Evolutionary conservation across 2,329 filamentous ascomycete species (phyloP), one percentile per base, ranked within the genome.

Genomic region (Coniochaeta sp.): DNA sequence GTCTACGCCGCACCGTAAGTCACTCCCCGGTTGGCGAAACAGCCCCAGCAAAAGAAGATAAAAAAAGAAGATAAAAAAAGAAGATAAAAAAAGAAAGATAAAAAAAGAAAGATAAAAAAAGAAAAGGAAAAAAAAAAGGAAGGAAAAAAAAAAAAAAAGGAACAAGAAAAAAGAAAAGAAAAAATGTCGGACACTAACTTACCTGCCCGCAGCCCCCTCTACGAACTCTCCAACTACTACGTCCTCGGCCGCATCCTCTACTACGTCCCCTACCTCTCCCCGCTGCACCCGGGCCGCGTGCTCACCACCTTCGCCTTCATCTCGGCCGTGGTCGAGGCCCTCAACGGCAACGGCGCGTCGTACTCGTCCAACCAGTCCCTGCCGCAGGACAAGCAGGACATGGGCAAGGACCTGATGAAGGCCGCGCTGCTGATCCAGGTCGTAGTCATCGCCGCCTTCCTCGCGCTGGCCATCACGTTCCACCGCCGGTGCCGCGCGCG

Each of bases 151-250:
- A 32, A 32, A 32, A 10, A 5, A 32, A 6, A 6, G 30, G 10
- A 10, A 32, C 36, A 14, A 40, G 36, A 40, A n/a, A 42, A 56
- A 17, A 38, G 4, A 32, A 32, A 32, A 32, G 30, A 5, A 32
- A 6, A 6, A 10, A 32, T 5, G 10, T 12, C 6, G 16, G 36
- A 40, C 5, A 42, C 52, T 22, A 24, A 42, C 60, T 61, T 1
- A 16, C n/a, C 6, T 32, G n/a, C 5, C 5, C 38, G 36, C 60
- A 83, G 82, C 2, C 86, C 86, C 0, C 73, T 88, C 5, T 80
- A 86, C 58, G 84, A 86, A 62, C 79, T 86, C 3, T 78, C 81
- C 61, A 87, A 88, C 72, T 89, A 88, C 71, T 81, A 86, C 66
- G 76, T 87, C 61, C 81, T 89, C 59, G 81, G 81, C 4, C 80